Conservation (phyloP, 139 green algal species). For the Coccomyxa sp. region DNA sequence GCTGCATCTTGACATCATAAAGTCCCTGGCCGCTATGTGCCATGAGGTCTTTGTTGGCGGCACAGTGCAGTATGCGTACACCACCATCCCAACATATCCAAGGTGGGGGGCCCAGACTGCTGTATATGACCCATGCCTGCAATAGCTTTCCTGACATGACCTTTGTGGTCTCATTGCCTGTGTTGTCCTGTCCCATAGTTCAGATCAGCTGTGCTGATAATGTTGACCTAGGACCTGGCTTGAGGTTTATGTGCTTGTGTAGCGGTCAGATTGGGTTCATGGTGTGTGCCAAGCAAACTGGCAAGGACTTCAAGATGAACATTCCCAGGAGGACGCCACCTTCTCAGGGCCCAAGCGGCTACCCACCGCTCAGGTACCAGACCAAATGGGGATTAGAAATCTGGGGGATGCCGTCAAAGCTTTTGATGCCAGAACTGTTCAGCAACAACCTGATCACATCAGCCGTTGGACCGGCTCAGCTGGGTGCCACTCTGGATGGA, state of each 20-base stretch:
- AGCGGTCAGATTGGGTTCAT: conserved; percentile 97
- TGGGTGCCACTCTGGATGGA: not conserved
- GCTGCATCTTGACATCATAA: conserved; percentile 96
- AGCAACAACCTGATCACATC: not conserved
- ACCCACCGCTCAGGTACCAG: conserved; percentile 30
- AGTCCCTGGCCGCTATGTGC: conserved; percentile 87
- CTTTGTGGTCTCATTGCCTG: not conserved
- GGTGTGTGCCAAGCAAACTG: conserved; percentile 82
- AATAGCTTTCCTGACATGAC: not conserved
- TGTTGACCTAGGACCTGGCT: not conserved
- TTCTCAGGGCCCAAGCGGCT: conserved; percentile 6
- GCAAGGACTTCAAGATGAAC: conserved; percentile 38
- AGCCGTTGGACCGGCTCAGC: not conserved
- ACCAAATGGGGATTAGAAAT: not conserved
- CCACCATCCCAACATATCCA: conserved; percentile 97
- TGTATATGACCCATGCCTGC: not conserved
- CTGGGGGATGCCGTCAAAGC: too few species aligned
- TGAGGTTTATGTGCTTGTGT: conserved; percentile 6
- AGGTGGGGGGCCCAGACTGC: conserved; percentile 30
- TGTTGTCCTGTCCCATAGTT: not conserved
- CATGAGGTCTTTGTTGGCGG: conserved; percentile 77
- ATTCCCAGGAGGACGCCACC: conserved; percentile 41
- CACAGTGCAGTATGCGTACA: conserved; percentile 89
- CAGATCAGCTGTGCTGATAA: not conserved
- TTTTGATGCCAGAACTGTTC: not conserved